A percentile compares a stretch with the other conserved stretches of the same genome.
phyloP scores from a whole-genome alignment of 495 filamentous ascomycete species.

The Aspergillus wentii region DNA sequence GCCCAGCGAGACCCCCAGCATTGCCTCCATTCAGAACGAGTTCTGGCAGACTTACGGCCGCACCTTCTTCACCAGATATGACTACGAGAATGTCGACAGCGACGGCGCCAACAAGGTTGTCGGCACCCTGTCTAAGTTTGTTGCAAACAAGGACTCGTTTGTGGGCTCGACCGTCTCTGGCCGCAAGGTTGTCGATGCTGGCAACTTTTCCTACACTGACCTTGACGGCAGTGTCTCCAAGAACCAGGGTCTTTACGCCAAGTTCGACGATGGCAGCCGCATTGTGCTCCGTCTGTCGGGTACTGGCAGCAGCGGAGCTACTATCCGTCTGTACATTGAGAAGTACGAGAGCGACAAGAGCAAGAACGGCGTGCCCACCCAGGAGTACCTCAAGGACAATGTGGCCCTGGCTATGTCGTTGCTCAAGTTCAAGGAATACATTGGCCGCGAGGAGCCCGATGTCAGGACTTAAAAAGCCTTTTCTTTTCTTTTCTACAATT shows the following conservation, averaged over 20 bases:
- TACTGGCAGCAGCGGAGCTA: conserved; percentile 90
- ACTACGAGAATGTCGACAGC: conserved; percentile 91
- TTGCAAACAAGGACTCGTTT: conserved; percentile 69
- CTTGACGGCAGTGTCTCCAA: conserved; percentile 91
- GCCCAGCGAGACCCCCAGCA: conserved; percentile 71
- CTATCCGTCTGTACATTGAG: conserved; percentile 94
- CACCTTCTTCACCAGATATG: conserved; percentile 98
- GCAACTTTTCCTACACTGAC: conserved; percentile 96
- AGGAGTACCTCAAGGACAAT: conserved; percentile 91
- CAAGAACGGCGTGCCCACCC: conserved; percentile 71
- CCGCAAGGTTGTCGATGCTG: conserved; percentile 80
- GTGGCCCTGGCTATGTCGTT: conserved; percentile 77
- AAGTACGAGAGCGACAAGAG: conserved; percentile 75
- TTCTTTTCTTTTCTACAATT: no score
- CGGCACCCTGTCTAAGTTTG: conserved; percentile 61
- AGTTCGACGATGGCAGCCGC: conserved; percentile 90
- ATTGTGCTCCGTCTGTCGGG: conserved; percentile 92
- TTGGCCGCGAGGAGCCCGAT: conserved; percentile 87
- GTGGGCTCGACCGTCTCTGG: conserved; percentile 75
- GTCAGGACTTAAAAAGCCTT: conserved; percentile 80
- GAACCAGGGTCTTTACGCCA: conserved; percentile 93
- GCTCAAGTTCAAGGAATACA: conserved; percentile 82
- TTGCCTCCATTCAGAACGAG: conserved; percentile 89
- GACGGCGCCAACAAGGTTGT: conserved; percentile 88
- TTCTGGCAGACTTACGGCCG: conserved; percentile 97